These are phyloP conservation scores for Heimioporus retisporus DNA, from an alignment of 1,284 basidiomycete genomes.

Conservation along the genomic window DNA sequence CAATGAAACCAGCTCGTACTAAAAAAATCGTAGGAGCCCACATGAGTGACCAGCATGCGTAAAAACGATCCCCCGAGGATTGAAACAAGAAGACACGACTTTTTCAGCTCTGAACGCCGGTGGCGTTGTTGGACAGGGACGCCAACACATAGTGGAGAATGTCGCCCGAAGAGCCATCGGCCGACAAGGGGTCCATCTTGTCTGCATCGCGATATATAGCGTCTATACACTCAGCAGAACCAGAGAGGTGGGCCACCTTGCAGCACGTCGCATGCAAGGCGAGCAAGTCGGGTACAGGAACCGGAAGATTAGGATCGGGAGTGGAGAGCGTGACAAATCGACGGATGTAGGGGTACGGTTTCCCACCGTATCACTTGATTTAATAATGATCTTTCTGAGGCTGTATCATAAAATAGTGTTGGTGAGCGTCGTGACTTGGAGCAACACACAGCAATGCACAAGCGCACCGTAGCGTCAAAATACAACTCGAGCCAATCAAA, in stretches of 20 bases:
- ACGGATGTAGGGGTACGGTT: neutral
- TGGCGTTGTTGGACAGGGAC: too few species aligned
- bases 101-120: too few species aligned
- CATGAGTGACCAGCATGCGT: too few species aligned
- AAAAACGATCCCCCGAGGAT: too few species aligned
- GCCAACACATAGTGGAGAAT: too few species aligned
- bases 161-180: neutral
- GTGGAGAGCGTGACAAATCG: constrained; percentile 1
- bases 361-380: neutral
- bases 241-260: constrained; percentile 19
- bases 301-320: constrained; percentile 6
- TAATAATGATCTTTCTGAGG: constrained; percentile 3
- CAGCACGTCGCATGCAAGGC: constrained; percentile 17
- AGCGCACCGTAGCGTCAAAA: neutral
- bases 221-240: constrained; percentile 16
- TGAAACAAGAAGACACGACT: too few species aligned
- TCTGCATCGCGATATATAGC: neutral
- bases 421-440: constrained; percentile 3
- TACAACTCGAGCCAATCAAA: constrained; percentile 1
- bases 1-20: too few species aligned
- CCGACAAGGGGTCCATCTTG: neutral
- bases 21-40: too few species aligned
- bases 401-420: neutral
- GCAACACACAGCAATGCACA: neutral
- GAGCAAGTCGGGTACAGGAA: constrained; percentile 9